Base-by-base conservation (phyloP, 495 filamentous ascomycete genomes). In the Aspergillus nidulans region DNA sequence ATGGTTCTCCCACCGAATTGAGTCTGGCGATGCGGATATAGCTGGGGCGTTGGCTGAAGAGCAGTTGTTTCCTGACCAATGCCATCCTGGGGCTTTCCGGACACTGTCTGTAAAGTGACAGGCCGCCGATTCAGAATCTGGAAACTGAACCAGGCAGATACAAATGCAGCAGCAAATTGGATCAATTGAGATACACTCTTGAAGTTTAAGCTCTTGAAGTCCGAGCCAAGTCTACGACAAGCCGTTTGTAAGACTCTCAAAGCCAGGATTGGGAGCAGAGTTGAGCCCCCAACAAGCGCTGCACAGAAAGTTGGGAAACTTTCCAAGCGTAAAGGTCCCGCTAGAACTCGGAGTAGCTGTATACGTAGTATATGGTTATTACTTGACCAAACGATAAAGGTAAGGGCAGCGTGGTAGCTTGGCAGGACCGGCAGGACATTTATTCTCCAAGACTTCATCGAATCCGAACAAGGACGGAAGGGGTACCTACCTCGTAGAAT, bases 221-320 rank as follows among this genome's bases (percentile, higher is more conserved):
- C 63, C 18, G 58, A 53, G 42, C 56, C 53, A 49, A 57, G 55
- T 34, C 40, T 56, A 47, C 46, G 60, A 26, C 52, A 34, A 52
- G 65, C 41, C 65, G 47, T 58, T 43, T 58, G 63, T 57, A 54
- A 78, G 49, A 69, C 55, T 26, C 58, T 65, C 53, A 72, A 65
- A 44, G 70, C 58, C 30, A 71, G 26, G 8, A 68, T 38, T 56
- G 80, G 84, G n/a, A 94, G 69, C 43, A 91, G 59, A 15, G 87
- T 89, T 55, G 85, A 89, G 25, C 89, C 87, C 32, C 89, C 90
- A 42, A 92, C 80, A 16, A 94, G 69, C 15, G 77, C 69, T 10
- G 81, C 92, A 70, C 91, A 95, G 65, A 91, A 94, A 6, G 89
- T 83, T 26, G 92, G 89, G 63, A 96, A 94, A 36, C 86, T 70